Base-by-base conservation (phyloP, 768 basidiomycete species). In the Xerocomus spinulosus region DNA sequence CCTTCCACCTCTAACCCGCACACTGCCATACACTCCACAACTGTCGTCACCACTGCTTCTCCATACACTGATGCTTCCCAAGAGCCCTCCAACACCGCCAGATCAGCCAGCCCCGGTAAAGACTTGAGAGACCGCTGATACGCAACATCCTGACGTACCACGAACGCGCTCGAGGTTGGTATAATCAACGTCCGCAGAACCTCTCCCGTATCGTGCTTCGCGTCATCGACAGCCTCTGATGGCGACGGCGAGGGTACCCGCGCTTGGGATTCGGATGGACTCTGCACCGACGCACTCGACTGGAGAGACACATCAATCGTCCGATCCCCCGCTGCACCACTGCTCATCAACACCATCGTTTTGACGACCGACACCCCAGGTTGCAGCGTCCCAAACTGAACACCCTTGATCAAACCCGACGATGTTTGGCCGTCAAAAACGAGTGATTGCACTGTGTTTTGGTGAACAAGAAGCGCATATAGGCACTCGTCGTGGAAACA, bases 251-350 rank as follows among this genome's bases (percentile, higher is more conserved):
- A 55, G 25, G 44, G n/a, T 2, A 38, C 34, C 12, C 48, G 45
- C 2, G 15, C 4, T n/a, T 14, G 33, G 15, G 44, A 4, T 51
- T 32, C 30, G 46, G 56, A 42, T 1, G 55, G 6, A 17, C n/a
- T 24, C n/a, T n/a, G 34, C 3, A 18, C 30, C 7, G 39, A 45
- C 21, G 75, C 60, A 20, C 70, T 72, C 9, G 89, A 84, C 47
- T 83, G 85, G 29, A 94, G 69, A 0, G 91, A 92, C 29, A 95
- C 70, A 60, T 96, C 93, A 45, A 96, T 65, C 36, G 81, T 74
- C 36, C 92, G 78, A 44, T 87, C 80, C 2, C 87, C 89, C 1
- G 78, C 70, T 2, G 75, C 77, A 13, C 89, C 85, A 0, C 74
- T 71, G 55, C 77, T 82, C 33, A 72, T 66, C 29, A 95, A 70